A percentile compares a stretch with the other conserved stretches of the same genome.
Conservation (phyloP, 495 filamentous ascomycete genomes). For the Hyaloscypha hepaticicola region DNA sequence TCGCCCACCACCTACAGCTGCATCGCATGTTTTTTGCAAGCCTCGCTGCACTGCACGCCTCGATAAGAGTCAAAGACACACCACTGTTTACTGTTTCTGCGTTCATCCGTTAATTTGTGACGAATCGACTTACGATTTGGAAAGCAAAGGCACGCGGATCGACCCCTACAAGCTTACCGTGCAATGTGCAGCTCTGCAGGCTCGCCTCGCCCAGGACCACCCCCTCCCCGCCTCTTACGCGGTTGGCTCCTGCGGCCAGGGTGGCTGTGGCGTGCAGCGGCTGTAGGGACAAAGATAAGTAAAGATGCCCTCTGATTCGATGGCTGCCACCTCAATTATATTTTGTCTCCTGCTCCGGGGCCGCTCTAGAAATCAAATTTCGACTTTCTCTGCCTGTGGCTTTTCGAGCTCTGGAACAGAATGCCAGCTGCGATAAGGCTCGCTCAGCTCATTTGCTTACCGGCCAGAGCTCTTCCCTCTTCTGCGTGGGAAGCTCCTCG, state of each 20-base stretch:
- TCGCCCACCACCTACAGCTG: no score
- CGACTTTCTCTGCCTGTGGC: background rate
- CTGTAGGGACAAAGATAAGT: constrained; percentile 12
- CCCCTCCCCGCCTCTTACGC: background rate
- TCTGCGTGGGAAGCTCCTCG: constrained; percentile 11
- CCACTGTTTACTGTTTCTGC: background rate
- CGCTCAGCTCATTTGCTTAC: constrained; percentile 11
- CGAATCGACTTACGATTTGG: background rate
- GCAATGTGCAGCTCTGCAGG: background rate
- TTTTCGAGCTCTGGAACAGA: background rate
- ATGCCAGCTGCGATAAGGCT: constrained; percentile 9
- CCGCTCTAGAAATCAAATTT: background rate
- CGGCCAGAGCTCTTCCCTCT: background rate
- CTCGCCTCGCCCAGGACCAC: background rate
- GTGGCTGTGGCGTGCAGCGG: constrained; percentile 7
- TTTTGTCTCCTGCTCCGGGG: background rate
- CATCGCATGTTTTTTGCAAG: no score
- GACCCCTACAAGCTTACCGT: background rate
- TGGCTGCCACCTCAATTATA: background rate
- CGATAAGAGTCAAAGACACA: no score
- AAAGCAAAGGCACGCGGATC: background rate
- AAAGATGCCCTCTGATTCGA: background rate
- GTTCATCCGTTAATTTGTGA: background rate
- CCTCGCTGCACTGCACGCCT: background rate
- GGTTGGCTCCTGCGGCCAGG: background rate